Evolutionary conservation across 306 rosid species (phyloP).

Genomic region (Corylus americana): DNA sequence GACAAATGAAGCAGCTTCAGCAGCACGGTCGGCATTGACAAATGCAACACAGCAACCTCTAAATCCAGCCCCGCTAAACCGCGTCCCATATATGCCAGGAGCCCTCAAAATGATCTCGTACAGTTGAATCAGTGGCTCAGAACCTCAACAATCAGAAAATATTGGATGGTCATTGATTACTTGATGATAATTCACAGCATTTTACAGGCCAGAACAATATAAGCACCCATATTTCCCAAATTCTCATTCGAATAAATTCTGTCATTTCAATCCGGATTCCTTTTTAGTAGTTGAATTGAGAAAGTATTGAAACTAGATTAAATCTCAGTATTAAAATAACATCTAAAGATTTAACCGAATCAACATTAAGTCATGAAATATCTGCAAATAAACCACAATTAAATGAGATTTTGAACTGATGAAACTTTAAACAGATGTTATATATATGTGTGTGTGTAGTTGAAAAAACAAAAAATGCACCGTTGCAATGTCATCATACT

Average conservation of each 20-base stretch:
- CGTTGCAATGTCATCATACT: no score
- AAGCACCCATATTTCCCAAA: not conserved
- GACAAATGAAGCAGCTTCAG: conserved; percentile 76
- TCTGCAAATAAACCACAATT: not conserved
- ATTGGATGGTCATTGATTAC: conserved; percentile 17
- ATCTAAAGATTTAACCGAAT: not conserved
- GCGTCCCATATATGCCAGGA: conserved; percentile 86
- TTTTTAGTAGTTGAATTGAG: not conserved
- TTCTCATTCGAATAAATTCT: no score
- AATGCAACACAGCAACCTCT: conserved; percentile 91
- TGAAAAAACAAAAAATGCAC: no score
- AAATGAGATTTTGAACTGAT: not conserved
- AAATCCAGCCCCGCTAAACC: conserved; percentile 97
- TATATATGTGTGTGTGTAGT: no score
- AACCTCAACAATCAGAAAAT: conserved; percentile 47
- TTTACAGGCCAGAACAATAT: not conserved
- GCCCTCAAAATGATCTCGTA: conserved; percentile 75
- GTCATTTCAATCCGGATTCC: not conserved
- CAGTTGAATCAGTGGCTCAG: conserved; percentile 75
- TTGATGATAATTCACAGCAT: conserved; percentile 9
- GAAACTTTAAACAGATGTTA: no score
- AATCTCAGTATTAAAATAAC: not conserved
- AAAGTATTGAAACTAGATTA: not conserved
- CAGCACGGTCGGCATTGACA: conserved; percentile 64
- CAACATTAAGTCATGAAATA: not conserved